Evolutionary conservation across 805 yeast genomes (phyloP), one percentile per base, ranked within the genome.

Genomic region (Wickerhamiella brachini): DNA sequence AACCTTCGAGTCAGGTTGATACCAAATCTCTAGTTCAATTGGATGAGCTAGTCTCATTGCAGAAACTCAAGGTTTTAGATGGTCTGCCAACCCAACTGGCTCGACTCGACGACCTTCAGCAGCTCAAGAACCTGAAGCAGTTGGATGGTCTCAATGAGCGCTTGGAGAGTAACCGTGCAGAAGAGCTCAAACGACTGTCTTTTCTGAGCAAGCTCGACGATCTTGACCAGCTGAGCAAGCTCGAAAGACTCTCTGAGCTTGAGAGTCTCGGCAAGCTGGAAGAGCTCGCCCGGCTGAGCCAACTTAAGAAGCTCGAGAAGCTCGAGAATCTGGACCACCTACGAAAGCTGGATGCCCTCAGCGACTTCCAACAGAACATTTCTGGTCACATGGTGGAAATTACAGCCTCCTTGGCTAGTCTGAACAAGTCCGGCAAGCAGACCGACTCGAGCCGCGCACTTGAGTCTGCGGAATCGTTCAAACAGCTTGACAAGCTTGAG

Each of bases 11-110:
- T 12, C 17, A 22, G 17, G 3, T 41, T 7, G 43, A 29, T 12
- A 9, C 34, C 12, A 3, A 7, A 6, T 4, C 41, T n/a, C 20
- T 37, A 20, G 18, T 7, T 20, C 17, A 52, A 41, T 46, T 52
- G 44, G 47, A 46, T 5, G 46, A 53, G 45, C 53, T 50, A 3
- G 49, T 18, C 18, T n/a, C 18, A 5, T 37, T 34, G 18, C 8
- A 21, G 5, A n/a, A 45, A 44, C 44, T 37, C 3, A 4, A 22
- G 4, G 37, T 13, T 7, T 12, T 41, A 24, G 44, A 18, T 2
- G 24, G 5, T 13, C 47, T 47, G 34, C 34, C 34, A 13, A 8
- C 15, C 17, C 80, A 38, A 12, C 47, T 48, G n/a, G 49, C 49
- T 10, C 31, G 23, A 5, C 47, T 45, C 15, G 20, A 39, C 39